Conservation (phyloP, 2,329 filamentous ascomycete genomes). For the Fusarium annulatum region DNA sequence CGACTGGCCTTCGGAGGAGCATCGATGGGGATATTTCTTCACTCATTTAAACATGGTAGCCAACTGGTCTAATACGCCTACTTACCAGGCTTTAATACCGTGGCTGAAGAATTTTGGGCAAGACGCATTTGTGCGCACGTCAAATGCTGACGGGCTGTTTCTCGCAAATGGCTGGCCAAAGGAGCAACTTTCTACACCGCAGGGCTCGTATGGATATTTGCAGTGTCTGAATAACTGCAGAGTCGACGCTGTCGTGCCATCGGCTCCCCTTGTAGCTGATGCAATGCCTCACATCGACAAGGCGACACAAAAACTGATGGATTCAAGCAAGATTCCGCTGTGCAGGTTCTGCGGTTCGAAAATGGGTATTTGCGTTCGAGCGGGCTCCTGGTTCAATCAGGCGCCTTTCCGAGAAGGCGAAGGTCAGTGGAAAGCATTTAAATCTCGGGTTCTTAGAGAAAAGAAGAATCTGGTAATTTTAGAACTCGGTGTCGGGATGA, state of each 20-base stretch:
- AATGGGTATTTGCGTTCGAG: constrained; percentile 41
- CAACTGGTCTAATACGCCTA: constrained; percentile 26
- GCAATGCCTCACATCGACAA: constrained; percentile 18
- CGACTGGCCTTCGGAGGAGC: constrained; percentile 34
- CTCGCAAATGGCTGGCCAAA: not conserved
- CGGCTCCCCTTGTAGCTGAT: constrained; percentile 17
- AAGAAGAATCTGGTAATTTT: constrained; percentile 35
- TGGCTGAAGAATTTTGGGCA: constrained; percentile 19
- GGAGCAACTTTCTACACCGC: not conserved
- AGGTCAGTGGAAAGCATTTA: constrained; percentile 21
- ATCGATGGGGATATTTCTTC: constrained; percentile 42
- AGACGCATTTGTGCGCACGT: constrained; percentile 32
- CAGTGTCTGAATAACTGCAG: constrained; percentile 39
- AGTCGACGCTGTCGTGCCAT: constrained; percentile 11
- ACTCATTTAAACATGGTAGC: constrained; percentile 40
- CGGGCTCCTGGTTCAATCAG: constrained; percentile 34
- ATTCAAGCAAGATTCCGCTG: constrained; percentile 16
- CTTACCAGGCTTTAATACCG: constrained; percentile 22
- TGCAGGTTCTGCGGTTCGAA: constrained; percentile 36
- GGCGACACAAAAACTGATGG: constrained; percentile 22
- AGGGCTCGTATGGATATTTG: constrained; percentile 5
- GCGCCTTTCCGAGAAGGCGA: constrained; percentile 28
- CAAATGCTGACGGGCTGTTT: not conserved
- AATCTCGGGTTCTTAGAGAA: not conserved
- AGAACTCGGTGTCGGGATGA: constrained; percentile 39